These are phyloP conservation scores for Aristolochia californica DNA, from an alignment of 164 flowering plant species.

Conservation along the genomic window DNA sequence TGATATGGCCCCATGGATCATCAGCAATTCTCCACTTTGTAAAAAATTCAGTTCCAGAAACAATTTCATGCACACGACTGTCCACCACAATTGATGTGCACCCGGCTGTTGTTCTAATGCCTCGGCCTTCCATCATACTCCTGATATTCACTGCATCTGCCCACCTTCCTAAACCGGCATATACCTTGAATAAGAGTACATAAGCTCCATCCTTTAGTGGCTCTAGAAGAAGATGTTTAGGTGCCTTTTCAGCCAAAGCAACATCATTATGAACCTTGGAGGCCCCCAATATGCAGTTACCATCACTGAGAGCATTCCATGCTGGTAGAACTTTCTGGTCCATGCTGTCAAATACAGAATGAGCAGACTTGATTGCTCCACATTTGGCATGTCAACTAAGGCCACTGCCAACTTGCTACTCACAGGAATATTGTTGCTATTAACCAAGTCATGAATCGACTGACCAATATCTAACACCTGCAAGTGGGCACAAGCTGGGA, in stretches of 20 bases:
- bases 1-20: too few species aligned
- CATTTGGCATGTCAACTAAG: conserved; percentile 22
- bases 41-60: too few species aligned
- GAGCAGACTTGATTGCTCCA: conserved; percentile 19
- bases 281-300: too few species aligned
- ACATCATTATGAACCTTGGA: too few species aligned
- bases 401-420: too few species aligned
- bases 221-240: conserved; percentile 12
- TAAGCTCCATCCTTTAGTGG: conserved; percentile 15
- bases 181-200: conserved; percentile 11
- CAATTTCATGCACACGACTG: conserved; percentile 19
- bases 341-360: conserved; percentile 14
- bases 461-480: conserved; percentile 11
- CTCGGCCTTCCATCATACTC: conserved; percentile 9
- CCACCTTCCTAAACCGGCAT: conserved; percentile 13
- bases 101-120: conserved; percentile 11
- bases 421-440: conserved; percentile 3
- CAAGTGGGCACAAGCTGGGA: conserved; percentile 13
- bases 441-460: conserved; percentile 13
- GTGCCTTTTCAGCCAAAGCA: conserved; percentile 12
- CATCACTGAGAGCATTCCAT: too few species aligned
- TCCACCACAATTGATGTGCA: conserved; percentile 16
- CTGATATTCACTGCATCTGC: conserved; percentile 9
- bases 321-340: background rate
- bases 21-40: too few species aligned